phyloP scores from a whole-genome alignment of 2,329 filamentous ascomycete species.

The Pezicula neosporulosa region DNA sequence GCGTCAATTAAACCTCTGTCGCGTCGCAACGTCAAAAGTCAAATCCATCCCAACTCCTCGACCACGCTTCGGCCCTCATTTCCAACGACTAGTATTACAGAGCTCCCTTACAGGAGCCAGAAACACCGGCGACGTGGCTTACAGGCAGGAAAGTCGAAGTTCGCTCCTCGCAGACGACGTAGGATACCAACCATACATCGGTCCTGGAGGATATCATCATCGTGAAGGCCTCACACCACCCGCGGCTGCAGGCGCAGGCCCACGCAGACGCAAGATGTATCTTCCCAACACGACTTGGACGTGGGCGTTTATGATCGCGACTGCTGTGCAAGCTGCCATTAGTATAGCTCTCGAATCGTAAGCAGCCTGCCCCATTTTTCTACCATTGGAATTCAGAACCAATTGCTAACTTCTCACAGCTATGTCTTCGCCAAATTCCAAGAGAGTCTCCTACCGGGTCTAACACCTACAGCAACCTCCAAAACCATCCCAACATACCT shows the following conservation, averaged over 20 bases:
- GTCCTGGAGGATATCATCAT: constrained; percentile 29
- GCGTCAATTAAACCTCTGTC: neutral
- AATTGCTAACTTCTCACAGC: constrained; percentile 32
- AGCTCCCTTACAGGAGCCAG: constrained; percentile 23
- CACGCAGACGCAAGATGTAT: constrained; percentile 54
- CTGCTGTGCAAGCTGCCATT: constrained; percentile 72
- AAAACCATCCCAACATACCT: constrained; percentile 90
- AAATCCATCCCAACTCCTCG: neutral
- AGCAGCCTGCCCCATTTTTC: constrained; percentile 32
- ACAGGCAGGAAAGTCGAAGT: constrained; percentile 40
- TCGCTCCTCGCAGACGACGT: constrained; percentile 39
- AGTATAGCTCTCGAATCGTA: constrained; percentile 86
- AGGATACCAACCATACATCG: constrained; percentile 28
- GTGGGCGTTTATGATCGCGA: constrained; percentile 75
- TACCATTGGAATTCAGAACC: neutral
- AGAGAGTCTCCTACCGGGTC: constrained; percentile 46
- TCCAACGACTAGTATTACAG: neutral
- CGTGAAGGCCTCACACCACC: constrained; percentile 25
- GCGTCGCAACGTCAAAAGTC: neutral
- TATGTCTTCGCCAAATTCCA: constrained; percentile 92
- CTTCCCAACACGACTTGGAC: constrained; percentile 84
- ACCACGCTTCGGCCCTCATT: neutral
- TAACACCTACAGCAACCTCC: constrained; percentile 50
- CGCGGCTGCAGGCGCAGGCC: constrained; percentile 19
- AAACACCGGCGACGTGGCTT: constrained; percentile 41